Evolutionary conservation across 257 asterid species (phyloP), one percentile per base, ranked within the genome.

Genomic region (Paulownia fortunei): DNA sequence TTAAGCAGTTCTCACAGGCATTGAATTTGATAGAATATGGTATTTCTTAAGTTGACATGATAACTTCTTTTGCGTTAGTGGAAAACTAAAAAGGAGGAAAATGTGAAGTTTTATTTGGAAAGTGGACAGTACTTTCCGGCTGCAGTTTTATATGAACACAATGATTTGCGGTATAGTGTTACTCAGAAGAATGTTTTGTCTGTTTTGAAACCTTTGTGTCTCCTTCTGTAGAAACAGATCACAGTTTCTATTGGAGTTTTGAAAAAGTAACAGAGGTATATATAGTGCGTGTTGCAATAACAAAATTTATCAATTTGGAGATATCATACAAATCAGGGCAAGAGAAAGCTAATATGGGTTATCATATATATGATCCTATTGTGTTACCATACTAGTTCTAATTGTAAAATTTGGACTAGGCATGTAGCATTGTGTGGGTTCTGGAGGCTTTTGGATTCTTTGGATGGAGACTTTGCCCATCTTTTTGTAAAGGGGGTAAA

Each of bases 401-500:
- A 59, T 41, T 23, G 27, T 27, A 5, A 60, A 74, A 59, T n/a
- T 41, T 37, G 6, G 30, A 37, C 11, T 32, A 0, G 15, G 67
- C 37, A 54, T 51, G 63, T 70, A 10, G 46, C 24, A 19, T 3
- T 15, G 0, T 46, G 61, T 27, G 5, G 44, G 3, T 61, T 32
- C 34, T 44, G 77, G 44, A 73, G 12, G 79, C 13, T 47, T 61
- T 46, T 42, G 58, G 58, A 36, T 59, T 41, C 78, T 42, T 30
- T 46, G 63, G 52, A 32, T 44, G 47, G 63, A 62, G 34, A 32
- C 61, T 70, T 61, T 23, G 8, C n/a, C 19, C 7, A 19, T 52
- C 26, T n/a, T 3, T 18, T 18, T 24, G 52, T 55, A 5, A 66
- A 11, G 72, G 55, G 54, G 21, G 72, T n/a, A 39, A 13, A 21